Conservation (phyloP, 106 monocot species). For the Phalaenopsis equestris region DNA sequence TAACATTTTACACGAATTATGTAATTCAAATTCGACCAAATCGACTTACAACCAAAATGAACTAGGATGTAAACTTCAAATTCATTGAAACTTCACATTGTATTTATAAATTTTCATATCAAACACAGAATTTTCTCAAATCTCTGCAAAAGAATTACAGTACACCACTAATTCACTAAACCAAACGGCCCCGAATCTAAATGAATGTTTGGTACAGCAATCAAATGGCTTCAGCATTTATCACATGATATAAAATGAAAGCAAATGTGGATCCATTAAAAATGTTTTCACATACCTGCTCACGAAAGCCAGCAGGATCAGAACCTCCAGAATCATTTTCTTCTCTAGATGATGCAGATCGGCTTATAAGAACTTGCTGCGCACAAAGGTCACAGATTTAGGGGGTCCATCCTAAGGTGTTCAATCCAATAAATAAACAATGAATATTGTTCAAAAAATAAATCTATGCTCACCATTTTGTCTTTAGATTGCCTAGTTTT, state of each 20-base stretch:
- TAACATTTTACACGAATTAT: no score
- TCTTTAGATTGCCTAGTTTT: constrained; percentile 57
- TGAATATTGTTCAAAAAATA: neutral
- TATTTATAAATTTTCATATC: no score
- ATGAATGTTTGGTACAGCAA: neutral
- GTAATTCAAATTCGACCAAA: no score
- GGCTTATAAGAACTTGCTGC: constrained; percentile 35
- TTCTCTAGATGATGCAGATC: constrained; percentile 38
- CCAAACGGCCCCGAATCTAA: neutral
- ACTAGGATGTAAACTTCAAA: no score
- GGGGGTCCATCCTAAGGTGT: neutral
- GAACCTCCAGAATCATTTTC: constrained; percentile 38
- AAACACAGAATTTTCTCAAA: no score
- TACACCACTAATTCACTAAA: no score
- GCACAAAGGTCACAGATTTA: neutral
- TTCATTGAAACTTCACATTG: no score
- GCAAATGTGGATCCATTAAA: neutral
- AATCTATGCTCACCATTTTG: constrained; percentile 44
- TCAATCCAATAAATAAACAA: neutral
- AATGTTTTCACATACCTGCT: constrained; percentile 46
- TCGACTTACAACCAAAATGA: no score
- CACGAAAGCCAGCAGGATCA: constrained; percentile 73
- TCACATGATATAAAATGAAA: neutral
- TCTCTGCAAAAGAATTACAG: no score
- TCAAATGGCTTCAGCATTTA: neutral